Base-by-base conservation (phyloP, 305 asterid species). In the Solanum aculeatissimum region DNA sequence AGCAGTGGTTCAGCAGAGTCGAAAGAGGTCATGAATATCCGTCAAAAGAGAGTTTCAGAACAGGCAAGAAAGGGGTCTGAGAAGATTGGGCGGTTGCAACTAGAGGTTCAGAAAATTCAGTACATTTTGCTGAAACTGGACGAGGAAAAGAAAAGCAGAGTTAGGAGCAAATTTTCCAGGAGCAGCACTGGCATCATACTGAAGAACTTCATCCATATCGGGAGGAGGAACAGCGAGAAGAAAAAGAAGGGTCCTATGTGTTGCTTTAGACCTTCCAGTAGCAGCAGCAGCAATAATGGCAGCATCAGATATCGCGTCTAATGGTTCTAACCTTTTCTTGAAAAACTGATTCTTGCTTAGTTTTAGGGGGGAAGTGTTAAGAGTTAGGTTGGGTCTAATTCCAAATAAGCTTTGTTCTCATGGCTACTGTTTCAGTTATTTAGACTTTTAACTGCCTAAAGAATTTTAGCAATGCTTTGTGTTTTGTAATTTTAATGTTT, bases 91-190 rank as follows among this genome's bases (percentile, higher is more conserved):
- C 80, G 99, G 85, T 51, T 97, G 92, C 97, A 94, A 58, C 38
- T 95, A 53, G 98, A 95, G 94, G 88, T 94, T 69, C 98, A 95
- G 92, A 97, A 95, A 71, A 93, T 97, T 16, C 97, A 95, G 90
- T 92, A 91, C 85, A 85, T 93, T 9, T 57, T 97, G 93, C 84
- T 94, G 91, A 92, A 93, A 85, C 84, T 91, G 84, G 99, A 97
- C 60, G 98, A 93, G 5, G 98, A 94, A 23, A 93, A 92, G 95
- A 94, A 95, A 70, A 89, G 72, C 84, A 92, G 87, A 85, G 88
- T 71, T 60, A 89, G 86, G 42, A 88, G 81, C 87, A 89, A 87
- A 83, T 91, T 94, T 80, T 90, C 93, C 27, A 86, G 84, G 87
- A 93, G 89, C 84, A 93, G 89, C 86, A 96, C 93, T 2, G 89